phyloP scores from a whole-genome alignment of 2,329 filamentous ascomycete species.

The Sphaerulina vaccinii region DNA sequence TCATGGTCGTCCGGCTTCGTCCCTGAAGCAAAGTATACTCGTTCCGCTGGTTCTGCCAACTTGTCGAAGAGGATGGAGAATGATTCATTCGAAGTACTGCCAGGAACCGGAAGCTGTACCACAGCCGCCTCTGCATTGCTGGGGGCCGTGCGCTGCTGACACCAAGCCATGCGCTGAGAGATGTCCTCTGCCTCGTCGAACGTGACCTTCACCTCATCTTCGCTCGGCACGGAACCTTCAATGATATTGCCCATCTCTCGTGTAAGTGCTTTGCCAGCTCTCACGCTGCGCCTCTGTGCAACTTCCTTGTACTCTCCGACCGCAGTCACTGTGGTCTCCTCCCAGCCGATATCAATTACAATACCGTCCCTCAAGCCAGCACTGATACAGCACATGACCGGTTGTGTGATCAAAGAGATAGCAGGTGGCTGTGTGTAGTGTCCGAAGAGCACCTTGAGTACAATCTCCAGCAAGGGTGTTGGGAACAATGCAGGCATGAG shows the following conservation, averaged over 20 bases:
- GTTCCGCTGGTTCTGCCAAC: constrained; percentile 73
- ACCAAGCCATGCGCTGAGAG: constrained; percentile 75
- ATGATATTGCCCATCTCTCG: constrained; percentile 67
- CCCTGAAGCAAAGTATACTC: constrained; percentile 65
- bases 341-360: constrained; percentile 89
- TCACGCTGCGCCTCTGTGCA: constrained; percentile 64
- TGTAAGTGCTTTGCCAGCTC: constrained; percentile 71
- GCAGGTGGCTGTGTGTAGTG: constrained; percentile 76
- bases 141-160: constrained; percentile 43
- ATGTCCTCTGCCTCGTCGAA: constrained; percentile 85
- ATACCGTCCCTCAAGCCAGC: constrained; percentile 84
- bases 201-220: constrained; percentile 41
- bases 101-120: constrained; percentile 31
- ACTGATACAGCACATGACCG: constrained; percentile 71
- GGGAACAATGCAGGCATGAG: constrained; percentile 76
- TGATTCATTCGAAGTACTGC: constrained; percentile 21
- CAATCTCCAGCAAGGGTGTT: constrained; percentile 70
- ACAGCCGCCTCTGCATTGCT: constrained; percentile 10
- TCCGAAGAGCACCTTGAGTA: constrained; percentile 76
- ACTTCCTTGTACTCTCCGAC: constrained; percentile 91
- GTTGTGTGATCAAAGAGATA: constrained; percentile 75
- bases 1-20: constrained; percentile 63
- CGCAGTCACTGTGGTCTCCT: constrained; percentile 79
- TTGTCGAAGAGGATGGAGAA: constrained; percentile 64
- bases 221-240: constrained; percentile 52